These are phyloP conservation scores for Lepiota brunneoincarnata DNA, from an alignment of 768 basidiomycete genomes.

Conservation along the genomic window DNA sequence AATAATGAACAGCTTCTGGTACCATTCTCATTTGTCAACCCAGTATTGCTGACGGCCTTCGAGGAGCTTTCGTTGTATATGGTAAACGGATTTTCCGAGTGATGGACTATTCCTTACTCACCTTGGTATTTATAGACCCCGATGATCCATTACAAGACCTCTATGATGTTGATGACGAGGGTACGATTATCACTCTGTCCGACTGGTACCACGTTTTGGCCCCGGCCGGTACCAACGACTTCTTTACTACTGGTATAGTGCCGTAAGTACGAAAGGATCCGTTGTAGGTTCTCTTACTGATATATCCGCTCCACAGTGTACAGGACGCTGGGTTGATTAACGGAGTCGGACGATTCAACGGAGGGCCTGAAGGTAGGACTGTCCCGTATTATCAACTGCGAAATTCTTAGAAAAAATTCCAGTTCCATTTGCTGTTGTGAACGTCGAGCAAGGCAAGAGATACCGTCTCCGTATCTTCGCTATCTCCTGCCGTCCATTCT, in stretches of 20 bases:
- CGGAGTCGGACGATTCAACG: constrained; percentile 13
- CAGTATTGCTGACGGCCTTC: constrained; percentile 24
- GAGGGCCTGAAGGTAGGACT: constrained; percentile 8
- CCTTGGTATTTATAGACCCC: constrained; percentile 21
- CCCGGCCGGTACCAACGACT: constrained; percentile 36
- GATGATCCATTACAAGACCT: constrained; percentile 25
- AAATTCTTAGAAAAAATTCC: background rate
- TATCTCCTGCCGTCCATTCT: constrained; percentile 41
- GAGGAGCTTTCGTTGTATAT: constrained; percentile 23
- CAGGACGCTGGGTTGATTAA: constrained; percentile 13
- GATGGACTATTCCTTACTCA: constrained; percentile 2
- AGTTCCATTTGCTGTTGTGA: constrained; percentile 28
- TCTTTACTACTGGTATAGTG: constrained; percentile 25
- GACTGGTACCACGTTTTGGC: constrained; percentile 8
- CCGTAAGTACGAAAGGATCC: constrained; percentile 6
- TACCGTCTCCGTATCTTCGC: constrained; percentile 56
- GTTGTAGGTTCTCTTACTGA: too few species aligned
- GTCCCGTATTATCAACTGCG: background rate
- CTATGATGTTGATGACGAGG: constrained; percentile 31
- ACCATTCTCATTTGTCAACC: constrained; percentile 20
- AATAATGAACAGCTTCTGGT: constrained; percentile 8
- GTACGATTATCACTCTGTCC: constrained; percentile 27
- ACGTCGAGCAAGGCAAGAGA: constrained; percentile 38
- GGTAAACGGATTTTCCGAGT: constrained; percentile 25
- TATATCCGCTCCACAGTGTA: background rate